Base-by-base conservation (phyloP, 805 yeast genomes). In the Ogataea trehalophila region DNA sequence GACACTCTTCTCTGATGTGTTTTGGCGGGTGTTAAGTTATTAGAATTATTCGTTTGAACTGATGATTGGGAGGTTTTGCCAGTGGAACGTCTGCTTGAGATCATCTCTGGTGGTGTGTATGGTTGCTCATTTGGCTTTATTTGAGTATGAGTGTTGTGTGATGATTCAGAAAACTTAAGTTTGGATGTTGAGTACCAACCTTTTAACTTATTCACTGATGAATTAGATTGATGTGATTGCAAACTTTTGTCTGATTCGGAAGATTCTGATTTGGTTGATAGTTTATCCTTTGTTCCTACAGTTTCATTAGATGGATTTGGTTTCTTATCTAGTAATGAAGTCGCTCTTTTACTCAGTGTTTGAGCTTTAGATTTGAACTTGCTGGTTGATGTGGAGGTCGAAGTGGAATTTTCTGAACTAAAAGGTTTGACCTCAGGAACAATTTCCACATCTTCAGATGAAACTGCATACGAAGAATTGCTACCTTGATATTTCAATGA, bases 111-210 rank as follows among this genome's bases (percentile, higher is more conserved):
- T 0, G 83, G 77, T 2, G 50, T 51, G 45, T 64, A 65, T 33
- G 39, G 41, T 15, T 41, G 29, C 23, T 42, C 59, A 26, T 39
- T 43, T 38, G 20, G 23, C 35, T 44, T 16, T 43, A 26, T 6
- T 37, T 6, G 22, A 9, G n/a, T 22, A 33, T 20, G 3, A 16
- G 29, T 43, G 46, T 37, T n/a, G 43, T 33, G 37, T 36, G 18
- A 33, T 38, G 14, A 26, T n/a, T 55, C 51, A 17, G 57, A 33
- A 7, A 49, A 20, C 39, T 43, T 48, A 55, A 60, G 56, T 20
- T 70, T 76, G 46, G 76, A 76, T 34, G 73, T 79, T 45, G 73
- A 74, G 55, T 85, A 85, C 88, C 92, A 83, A 51, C 77, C 81
- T 1, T 86, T 87, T 7, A 86, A 62, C 56, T 80, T 85, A 48